Conservation (phyloP, 1,284 basidiomycete species). For the Apiotrichum siamense region DNA sequence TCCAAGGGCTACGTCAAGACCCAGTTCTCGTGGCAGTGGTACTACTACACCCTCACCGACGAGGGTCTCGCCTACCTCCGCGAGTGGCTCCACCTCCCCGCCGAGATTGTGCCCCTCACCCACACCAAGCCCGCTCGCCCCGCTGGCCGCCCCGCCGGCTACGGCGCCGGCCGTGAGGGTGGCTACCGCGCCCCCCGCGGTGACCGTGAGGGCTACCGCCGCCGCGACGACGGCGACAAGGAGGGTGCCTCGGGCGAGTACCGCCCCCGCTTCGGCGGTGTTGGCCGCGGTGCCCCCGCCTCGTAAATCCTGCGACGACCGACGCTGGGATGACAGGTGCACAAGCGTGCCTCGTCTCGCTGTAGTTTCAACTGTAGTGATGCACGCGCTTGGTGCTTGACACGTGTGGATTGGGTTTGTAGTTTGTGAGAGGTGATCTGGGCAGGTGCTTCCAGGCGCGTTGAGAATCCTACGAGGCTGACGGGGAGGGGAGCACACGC, state of each 20-base stretch:
- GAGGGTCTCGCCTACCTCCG: conserved; percentile 94
- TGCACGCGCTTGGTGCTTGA: conserved; percentile 6
- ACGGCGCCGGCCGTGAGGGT: conserved; percentile 51
- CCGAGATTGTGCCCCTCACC: conserved; percentile 88
- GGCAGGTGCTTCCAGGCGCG: too few species aligned
- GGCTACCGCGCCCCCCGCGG: conserved; percentile 75
- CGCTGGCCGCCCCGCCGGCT: conserved; percentile 60
- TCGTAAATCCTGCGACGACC: conserved; percentile 44
- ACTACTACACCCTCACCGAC: conserved; percentile 89
- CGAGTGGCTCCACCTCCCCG: conserved; percentile 87
- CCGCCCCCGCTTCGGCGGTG: conserved; percentile 76
- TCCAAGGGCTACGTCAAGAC: conserved; percentile 96
- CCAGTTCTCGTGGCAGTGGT: conserved; percentile 93
- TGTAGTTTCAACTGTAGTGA: conserved; percentile 1
- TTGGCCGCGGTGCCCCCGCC: conserved; percentile 76
- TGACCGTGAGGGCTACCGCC: conserved; percentile 71
- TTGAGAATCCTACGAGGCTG: too few species aligned
- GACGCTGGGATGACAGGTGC: conserved; percentile 28
- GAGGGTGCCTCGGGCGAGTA: conserved; percentile 71
- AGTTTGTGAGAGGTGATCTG: too few species aligned
- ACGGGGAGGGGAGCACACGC: too few species aligned
- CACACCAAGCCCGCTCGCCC: conserved; percentile 85
- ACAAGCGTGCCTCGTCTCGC: background rate
- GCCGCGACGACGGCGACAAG: conserved; percentile 55
- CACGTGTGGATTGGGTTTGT: background rate